These are phyloP conservation scores for Paraglomus occultum DNA, from an alignment of 192 early-diverging fungal genomes.

Conservation along the genomic window DNA sequence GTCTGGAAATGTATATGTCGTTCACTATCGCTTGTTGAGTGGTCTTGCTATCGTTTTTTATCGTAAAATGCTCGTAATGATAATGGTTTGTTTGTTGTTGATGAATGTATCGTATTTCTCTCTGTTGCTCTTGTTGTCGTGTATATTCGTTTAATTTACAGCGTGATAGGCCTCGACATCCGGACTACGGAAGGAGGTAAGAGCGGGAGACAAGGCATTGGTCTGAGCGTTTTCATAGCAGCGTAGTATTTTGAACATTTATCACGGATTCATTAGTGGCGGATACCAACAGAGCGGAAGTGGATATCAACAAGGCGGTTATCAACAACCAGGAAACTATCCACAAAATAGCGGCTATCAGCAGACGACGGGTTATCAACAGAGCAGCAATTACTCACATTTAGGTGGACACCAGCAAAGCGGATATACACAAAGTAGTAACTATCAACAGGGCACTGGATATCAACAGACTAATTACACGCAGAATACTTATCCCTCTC, in stretches of 20 bases:
- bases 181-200: constrained; percentile 24
- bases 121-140: background rate
- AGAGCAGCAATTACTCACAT: background rate
- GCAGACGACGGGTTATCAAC: constrained; percentile 9
- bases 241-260: too few species aligned
- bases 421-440: too few species aligned
- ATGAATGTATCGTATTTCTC: constrained; percentile 5
- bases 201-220: too few species aligned
- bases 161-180: constrained; percentile 27
- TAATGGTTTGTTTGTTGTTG: background rate
- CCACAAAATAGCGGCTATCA: background rate
- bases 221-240: too few species aligned
- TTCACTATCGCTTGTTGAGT: constrained; percentile 30
- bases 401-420: background rate
- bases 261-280: background rate
- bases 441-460: constrained; percentile 8
- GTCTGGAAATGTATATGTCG: constrained; percentile 33
- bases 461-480: constrained; percentile 12
- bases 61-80: background rate
- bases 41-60: constrained; percentile 28
- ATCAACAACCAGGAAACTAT: constrained; percentile 8
- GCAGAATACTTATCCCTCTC: background rate
- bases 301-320: constrained; percentile 19
- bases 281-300: constrained; percentile 24
- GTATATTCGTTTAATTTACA: background rate